phyloP scores from a whole-genome alignment of 2,329 filamentous ascomycete genomes.

The Pseudocercospora crystallina region DNA sequence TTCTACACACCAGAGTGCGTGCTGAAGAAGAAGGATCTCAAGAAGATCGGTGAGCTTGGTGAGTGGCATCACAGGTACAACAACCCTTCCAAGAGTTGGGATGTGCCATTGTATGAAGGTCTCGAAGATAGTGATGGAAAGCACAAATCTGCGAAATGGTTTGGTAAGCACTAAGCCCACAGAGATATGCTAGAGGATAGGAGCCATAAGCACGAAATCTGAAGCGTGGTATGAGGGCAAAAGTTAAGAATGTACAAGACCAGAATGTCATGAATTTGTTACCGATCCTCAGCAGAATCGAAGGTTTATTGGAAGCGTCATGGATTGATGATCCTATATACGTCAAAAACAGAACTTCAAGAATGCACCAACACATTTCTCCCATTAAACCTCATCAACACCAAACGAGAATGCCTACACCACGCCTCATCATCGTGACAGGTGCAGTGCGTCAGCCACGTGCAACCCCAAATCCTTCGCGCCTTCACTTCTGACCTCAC shows the following conservation, averaged over 20 bases:
- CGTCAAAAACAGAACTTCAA: too few relatives aligned
- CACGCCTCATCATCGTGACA: conserved; percentile 35
- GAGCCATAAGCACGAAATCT: too few relatives aligned
- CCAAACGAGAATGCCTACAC: conserved; percentile 25
- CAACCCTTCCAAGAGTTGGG: conserved; percentile 37
- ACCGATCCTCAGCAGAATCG: too few relatives aligned
- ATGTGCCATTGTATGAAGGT: conserved; percentile 38
- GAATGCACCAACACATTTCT: too few relatives aligned
- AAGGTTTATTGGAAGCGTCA: too few relatives aligned
- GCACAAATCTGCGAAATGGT: conserved; percentile 23
- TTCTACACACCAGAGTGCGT: conserved; percentile 37
- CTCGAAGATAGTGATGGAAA: conserved; percentile 38
- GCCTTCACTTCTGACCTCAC: conserved; percentile 2
- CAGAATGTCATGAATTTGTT: too few relatives aligned
- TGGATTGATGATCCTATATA: too few relatives aligned
- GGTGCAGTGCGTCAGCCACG: conserved; percentile 29
- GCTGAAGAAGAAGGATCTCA: conserved; percentile 39
- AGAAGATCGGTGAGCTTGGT: conserved; percentile 36
- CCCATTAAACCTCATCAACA: neutral
- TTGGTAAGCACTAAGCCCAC: neutral
- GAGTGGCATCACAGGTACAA: conserved; percentile 32
- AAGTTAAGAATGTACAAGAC: too few relatives aligned
- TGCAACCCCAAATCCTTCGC: neutral
- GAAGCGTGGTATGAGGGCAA: too few relatives aligned
- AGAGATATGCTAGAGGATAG: too few relatives aligned